Conservation (phyloP, 495 filamentous ascomycete genomes). For the Penicillium paxilli region DNA sequence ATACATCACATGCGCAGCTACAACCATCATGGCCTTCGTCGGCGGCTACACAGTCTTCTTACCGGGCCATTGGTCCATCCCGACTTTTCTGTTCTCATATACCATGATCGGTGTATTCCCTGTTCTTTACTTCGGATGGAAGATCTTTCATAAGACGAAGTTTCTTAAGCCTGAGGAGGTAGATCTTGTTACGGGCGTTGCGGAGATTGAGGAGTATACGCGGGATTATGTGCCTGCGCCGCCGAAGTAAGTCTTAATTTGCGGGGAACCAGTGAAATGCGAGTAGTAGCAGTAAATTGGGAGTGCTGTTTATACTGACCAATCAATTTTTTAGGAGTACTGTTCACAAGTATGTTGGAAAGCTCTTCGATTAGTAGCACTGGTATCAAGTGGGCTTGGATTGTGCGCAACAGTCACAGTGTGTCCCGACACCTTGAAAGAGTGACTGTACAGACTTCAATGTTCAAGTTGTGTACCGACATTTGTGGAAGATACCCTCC, state of each 20-base stretch:
- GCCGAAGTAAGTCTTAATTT: slow-evolving; percentile 51
- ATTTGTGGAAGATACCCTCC: too few relatives aligned
- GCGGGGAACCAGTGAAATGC: too few relatives aligned
- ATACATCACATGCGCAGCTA: slow-evolving; percentile 62
- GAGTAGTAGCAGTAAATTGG: too few relatives aligned
- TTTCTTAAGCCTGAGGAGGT: slow-evolving; percentile 58
- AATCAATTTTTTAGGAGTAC: slow-evolving; percentile 15
- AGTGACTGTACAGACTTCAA: too few relatives aligned
- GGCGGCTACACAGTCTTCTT: slow-evolving; percentile 77
- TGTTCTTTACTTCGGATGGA: slow-evolving; percentile 68
- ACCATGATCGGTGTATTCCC: slow-evolving; percentile 69
- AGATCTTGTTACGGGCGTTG: slow-evolving; percentile 63
- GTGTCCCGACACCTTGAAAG: too few relatives aligned
- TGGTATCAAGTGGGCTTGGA: too few relatives aligned
- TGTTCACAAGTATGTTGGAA: slow-evolving; percentile 22
- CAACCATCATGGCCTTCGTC: slow-evolving; percentile 70
- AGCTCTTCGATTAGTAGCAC: slow-evolving; percentile 17
- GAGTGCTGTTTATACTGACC: neutral
- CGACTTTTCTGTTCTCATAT: slow-evolving; percentile 78
- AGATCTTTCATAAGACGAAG: slow-evolving; percentile 63
- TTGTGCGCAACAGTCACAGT: too few relatives aligned
- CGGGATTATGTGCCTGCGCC: slow-evolving; percentile 57
- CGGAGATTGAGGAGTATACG: slow-evolving; percentile 74
- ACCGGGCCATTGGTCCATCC: slow-evolving; percentile 67
- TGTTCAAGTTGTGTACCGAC: too few relatives aligned